phyloP scores from a whole-genome alignment of 2,329 filamentous ascomycete species.

The Scytalidium lignicola region DNA sequence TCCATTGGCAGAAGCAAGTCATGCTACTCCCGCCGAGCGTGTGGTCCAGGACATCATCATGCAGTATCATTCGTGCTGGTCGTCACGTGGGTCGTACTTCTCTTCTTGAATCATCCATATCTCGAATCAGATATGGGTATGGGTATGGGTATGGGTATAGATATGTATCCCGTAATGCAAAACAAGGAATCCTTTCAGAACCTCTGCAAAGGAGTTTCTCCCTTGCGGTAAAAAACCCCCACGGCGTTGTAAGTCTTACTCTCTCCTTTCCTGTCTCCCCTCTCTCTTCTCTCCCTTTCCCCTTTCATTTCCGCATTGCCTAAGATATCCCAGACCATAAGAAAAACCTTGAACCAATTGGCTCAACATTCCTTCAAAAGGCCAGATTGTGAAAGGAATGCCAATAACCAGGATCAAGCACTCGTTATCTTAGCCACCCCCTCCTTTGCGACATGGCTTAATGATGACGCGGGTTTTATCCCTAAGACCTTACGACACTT shows the following conservation, averaged over 20 bases:
- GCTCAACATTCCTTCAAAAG: neutral
- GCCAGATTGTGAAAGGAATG: neutral
- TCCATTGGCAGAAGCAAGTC: neutral
- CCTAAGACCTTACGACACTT: slow-evolving; percentile 15
- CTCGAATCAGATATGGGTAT: neutral
- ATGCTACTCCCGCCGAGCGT: neutral
- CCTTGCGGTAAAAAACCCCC: neutral
- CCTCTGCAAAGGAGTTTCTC: neutral
- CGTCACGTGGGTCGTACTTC: neutral
- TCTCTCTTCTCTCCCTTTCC: neutral
- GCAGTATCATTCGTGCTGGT: neutral
- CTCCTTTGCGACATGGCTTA: slow-evolving; percentile 22
- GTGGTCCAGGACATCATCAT: neutral
- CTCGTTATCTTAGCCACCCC: slow-evolving; percentile 30
- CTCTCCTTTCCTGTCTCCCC: neutral
- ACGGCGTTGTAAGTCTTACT: neutral
- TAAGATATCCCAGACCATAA: neutral
- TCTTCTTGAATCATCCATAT: neutral
- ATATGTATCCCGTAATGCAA: neutral
- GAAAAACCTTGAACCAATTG: neutral
- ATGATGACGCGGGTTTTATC: slow-evolving; percentile 24
- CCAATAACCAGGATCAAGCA: slow-evolving; percentile 7
- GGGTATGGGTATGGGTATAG: neutral
- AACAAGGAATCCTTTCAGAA: neutral
- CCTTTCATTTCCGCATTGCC: neutral